Evolutionary conservation across 2,329 filamentous ascomycete species (phyloP).

Genomic region (Pyricularia pennisetigena): DNA sequence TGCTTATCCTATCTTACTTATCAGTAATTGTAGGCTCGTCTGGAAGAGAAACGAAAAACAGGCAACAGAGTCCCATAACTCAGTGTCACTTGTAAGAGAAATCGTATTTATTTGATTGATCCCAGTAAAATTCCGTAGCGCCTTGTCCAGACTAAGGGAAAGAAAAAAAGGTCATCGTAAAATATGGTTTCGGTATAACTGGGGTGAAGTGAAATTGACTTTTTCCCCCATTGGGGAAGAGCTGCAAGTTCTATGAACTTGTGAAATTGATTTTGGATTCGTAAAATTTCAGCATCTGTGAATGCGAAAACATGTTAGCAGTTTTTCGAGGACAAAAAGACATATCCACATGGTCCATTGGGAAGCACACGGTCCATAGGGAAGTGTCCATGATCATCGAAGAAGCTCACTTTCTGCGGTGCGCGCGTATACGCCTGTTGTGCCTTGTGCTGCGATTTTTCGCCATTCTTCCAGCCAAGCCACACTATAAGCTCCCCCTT

Average conservation of each 20-base stretch:
- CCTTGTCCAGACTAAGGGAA: not conserved
- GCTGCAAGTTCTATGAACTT: not conserved
- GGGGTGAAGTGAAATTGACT: not conserved
- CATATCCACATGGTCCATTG: no score
- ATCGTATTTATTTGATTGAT: not conserved
- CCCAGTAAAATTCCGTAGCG: not conserved
- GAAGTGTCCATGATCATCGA: no score
- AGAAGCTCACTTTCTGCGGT: constrained; percentile 58
- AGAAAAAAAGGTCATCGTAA: not conserved
- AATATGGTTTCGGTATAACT: not conserved
- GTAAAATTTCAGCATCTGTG: constrained; percentile 50
- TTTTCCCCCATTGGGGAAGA: not conserved
- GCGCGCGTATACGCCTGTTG: constrained; percentile 62
- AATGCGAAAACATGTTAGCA: constrained; percentile 9
- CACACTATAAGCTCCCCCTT: constrained; percentile 55
- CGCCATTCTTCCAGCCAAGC: constrained; percentile 62
- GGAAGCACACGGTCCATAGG: no score
- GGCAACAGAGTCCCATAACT: not conserved
- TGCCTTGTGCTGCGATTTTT: constrained; percentile 63
- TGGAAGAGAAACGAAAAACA: not conserved
- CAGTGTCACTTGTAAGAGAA: not conserved
- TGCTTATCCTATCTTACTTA: no score
- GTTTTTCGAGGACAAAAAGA: no score
- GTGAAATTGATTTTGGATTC: constrained; percentile 41
- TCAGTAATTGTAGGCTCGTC: no score